These are phyloP conservation scores for Ambrosia hybrid DNA, from an alignment of 140 eudicot genomes.

Conservation along the genomic window DNA sequence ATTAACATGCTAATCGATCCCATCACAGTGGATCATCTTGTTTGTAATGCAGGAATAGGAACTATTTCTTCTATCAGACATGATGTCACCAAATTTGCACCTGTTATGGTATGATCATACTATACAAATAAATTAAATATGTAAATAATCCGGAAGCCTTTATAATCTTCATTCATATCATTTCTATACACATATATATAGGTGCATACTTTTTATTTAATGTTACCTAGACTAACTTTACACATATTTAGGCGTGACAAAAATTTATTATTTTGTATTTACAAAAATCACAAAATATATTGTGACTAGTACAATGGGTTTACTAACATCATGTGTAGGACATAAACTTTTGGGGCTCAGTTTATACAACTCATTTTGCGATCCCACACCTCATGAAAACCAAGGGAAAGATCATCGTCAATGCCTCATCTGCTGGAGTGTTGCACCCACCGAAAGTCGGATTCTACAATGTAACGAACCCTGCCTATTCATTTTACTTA, in stretches of 20 bases:
- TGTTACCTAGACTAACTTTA: neutral
- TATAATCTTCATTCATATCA: neutral
- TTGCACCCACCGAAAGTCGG: conserved; percentile 30
- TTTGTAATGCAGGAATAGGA: conserved; percentile 41
- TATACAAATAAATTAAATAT: too few species aligned
- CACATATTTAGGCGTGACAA: too few species aligned
- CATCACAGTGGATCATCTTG: conserved; percentile 43
- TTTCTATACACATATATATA: neutral
- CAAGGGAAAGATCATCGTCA: conserved; percentile 35
- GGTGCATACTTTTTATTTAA: too few species aligned
- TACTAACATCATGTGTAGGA: conserved; percentile 23
- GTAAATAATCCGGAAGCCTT: too few species aligned
- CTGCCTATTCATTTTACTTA: neutral
- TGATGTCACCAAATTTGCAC: conserved; percentile 33
- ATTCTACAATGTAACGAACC: conserved; percentile 32
- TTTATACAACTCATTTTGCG: conserved; percentile 41
- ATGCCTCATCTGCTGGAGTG: conserved; percentile 30
- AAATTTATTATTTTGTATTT: too few species aligned
- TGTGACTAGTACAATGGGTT: neutral
- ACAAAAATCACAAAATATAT: neutral
- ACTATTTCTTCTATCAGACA: conserved; percentile 1
- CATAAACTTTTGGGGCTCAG: conserved; percentile 43
- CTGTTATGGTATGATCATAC: conserved; percentile 32
- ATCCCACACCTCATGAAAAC: conserved; percentile 33
- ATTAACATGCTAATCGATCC: conserved; percentile 1